Base-by-base conservation (phyloP, 1,139 yeast genomes). In the Candida neerlandica region DNA sequence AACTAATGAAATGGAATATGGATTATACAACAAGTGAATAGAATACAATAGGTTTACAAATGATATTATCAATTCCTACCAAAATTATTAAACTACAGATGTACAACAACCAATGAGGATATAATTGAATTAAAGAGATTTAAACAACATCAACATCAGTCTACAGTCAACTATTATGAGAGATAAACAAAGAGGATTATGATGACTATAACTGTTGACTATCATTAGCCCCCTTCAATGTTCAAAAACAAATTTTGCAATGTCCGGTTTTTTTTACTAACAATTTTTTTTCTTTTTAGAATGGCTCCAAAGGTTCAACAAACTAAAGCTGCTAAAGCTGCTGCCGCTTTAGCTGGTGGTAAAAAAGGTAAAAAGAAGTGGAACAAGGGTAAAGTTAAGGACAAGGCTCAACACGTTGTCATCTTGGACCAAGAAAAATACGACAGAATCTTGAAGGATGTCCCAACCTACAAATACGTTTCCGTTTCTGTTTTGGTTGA, bases 301-400 rank as follows among this genome's bases (percentile, higher is more conserved):
- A 92, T 94, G 99, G 97, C 98, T 80, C 98, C 98, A 85, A 94
- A 92, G 84, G 83, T 89, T 80, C 98, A 92, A 85, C 95, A 90
- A 81, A 88, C 97, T 74, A 94, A 94, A 86, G 97, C 98, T 79
- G 97, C 96, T 75, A 92, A 92, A 86, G 97, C 98, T 77, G 97
- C 98, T 73, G 98, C 99, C 84, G 98, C 98, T 78, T 84, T 91
- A 86, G 97, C 98, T 78, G 98, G 98, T 89, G 97, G 98, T 86
- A 94, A 94, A 90, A 91, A 94, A 79, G 91, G 97, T 82, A 94
- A 95, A 91, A 94, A 94, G 96, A 94, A 94, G 97, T 94, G 99
- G 99, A 89, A 96, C 87, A 92, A 94, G 86, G 97, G 97, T 81
- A 91, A 96, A 89, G 97, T 91, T 80, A 95, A 95, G 95, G 99